phyloP scores from a whole-genome alignment of 1,284 basidiomycete species.

The Athelia psychrophila region DNA sequence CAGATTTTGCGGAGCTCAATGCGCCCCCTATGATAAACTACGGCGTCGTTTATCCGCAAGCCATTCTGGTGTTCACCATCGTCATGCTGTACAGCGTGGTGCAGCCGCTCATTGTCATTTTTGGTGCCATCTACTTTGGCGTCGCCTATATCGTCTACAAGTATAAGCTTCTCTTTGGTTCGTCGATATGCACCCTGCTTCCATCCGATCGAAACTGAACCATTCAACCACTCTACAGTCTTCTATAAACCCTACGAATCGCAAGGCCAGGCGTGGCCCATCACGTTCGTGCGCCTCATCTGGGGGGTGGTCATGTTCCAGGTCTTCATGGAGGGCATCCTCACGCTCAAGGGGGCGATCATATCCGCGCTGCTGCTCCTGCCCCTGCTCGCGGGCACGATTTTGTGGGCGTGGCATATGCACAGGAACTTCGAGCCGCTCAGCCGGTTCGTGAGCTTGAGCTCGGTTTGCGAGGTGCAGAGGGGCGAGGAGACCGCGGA shows the following conservation, averaged over 20 bases:
- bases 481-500: constrained; percentile 80
- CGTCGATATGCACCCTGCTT: constrained; percentile 23
- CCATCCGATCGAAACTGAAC: constrained; percentile 2
- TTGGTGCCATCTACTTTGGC: constrained; percentile 94
- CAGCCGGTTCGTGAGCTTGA: constrained; percentile 80
- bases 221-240: constrained; percentile 47
- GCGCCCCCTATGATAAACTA: constrained; percentile 97
- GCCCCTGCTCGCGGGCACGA: constrained; percentile 75
- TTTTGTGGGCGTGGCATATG: constrained; percentile 81
- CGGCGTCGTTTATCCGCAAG: constrained; percentile 90
- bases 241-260: constrained; percentile 95
- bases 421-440: constrained; percentile 72
- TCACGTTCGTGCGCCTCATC: constrained; percentile 84
- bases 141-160: constrained; percentile 95
- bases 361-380: constrained; percentile 75
- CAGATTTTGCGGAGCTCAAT: constrained; percentile 95
- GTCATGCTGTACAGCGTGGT: constrained; percentile 94
- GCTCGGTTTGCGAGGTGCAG: constrained; percentile 86
- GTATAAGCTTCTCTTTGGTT: constrained; percentile 93
- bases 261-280: constrained; percentile 92
- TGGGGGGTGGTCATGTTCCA: constrained; percentile 89
- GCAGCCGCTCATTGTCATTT: constrained; percentile 91
- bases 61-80: constrained; percentile 94
- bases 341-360: constrained; percentile 80
- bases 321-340: constrained; percentile 92